Conservation (phyloP, 2,329 filamentous ascomycete genomes). For the Cytospora paraplurivora region DNA sequence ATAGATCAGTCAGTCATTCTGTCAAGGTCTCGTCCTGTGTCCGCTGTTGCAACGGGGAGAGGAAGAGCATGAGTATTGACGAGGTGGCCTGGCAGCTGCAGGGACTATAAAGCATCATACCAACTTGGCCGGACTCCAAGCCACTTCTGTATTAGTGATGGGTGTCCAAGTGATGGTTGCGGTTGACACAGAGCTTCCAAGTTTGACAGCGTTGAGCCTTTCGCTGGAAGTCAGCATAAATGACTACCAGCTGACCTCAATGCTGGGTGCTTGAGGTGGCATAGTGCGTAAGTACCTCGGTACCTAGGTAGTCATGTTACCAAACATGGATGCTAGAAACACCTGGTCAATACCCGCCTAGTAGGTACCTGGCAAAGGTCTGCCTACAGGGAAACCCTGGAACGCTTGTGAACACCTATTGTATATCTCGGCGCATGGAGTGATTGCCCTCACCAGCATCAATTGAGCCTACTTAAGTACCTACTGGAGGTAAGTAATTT, state of each 20-base stretch:
- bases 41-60: neutral
- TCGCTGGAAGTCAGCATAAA: neutral
- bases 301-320: neutral
- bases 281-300: neutral
- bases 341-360: neutral
- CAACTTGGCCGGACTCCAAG: neutral
- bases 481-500: too few relatives aligned
- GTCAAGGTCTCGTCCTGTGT: neutral
- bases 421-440: neutral
- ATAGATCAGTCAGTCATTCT: neutral
- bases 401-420: neutral
- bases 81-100: neutral
- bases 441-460: neutral
- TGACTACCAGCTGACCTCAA: neutral
- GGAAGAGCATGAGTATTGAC: neutral
- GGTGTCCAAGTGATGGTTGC: neutral
- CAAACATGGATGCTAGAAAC: neutral
- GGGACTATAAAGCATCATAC: neutral
- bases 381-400: neutral
- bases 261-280: neutral
- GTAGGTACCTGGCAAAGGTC: neutral
- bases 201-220: neutral
- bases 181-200: neutral
- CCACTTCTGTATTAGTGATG: neutral
- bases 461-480: too few relatives aligned